These are phyloP conservation scores for Calocera cornea DNA, from an alignment of 768 basidiomycete genomes.

Conservation along the genomic window DNA sequence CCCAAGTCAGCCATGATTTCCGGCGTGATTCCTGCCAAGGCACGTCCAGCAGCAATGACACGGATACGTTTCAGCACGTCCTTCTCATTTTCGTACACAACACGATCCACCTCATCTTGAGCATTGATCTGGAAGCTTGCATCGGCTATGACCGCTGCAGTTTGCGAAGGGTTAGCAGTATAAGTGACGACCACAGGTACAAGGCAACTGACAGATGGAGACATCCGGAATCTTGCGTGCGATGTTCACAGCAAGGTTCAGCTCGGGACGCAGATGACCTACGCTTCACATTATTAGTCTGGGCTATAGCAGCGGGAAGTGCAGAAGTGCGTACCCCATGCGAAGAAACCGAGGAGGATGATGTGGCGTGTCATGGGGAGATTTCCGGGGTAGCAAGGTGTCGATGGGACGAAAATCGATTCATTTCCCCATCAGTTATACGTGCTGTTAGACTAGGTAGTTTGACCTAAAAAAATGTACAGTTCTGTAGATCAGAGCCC, in stretches of 20 bases:
- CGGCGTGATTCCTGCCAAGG: neutral
- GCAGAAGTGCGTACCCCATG: no score
- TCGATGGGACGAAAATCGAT: no score
- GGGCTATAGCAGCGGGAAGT: neutral
- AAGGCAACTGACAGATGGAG: neutral
- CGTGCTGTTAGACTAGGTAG: no score
- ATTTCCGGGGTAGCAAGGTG: no score
- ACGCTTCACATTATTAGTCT: no score
- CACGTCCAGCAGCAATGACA: neutral
- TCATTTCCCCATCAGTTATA: no score
- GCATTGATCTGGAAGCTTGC: neutral
- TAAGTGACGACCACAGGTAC: neutral
- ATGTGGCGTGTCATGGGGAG: neutral
- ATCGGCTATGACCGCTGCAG: neutral
- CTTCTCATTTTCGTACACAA: neutral
- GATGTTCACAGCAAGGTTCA: neutral
- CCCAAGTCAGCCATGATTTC: neutral
- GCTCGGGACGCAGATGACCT: neutral
- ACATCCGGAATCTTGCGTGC: neutral
- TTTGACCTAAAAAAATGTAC: no score
- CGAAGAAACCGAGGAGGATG: no score
- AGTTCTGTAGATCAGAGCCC: no score
- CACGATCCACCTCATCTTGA: neutral
- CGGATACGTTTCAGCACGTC: neutral
- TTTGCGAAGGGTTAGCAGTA: neutral